Conservation (phyloP, 2,329 filamentous ascomycete genomes). For the Cytospora schulzeri region DNA sequence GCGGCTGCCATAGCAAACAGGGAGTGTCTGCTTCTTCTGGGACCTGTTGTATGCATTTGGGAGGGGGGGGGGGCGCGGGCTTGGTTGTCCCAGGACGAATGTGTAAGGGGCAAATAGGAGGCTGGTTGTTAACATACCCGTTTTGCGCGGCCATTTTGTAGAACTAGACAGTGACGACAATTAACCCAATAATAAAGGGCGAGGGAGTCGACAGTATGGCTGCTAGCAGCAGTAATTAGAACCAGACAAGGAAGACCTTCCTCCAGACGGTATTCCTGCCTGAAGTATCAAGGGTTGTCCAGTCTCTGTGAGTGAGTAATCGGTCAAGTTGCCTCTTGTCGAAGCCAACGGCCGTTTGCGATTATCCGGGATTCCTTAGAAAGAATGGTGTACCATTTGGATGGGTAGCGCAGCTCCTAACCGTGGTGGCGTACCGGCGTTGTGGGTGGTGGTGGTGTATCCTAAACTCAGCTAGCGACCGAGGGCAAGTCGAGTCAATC, state of each 20-base stretch:
- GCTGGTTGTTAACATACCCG: conserved; percentile 34
- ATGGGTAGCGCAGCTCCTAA: not conserved
- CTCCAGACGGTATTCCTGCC: conserved; percentile 10
- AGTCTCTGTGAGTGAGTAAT: conserved; percentile 3
- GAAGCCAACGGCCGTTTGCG: conserved; percentile 7
- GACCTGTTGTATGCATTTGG: conserved; percentile 4
- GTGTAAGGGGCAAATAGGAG: conserved; percentile 12
- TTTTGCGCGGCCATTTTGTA: conserved; percentile 40
- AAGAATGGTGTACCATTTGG: conserved; percentile 3
- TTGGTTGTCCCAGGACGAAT: conserved; percentile 1
- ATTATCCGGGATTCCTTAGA: conserved; percentile 9
- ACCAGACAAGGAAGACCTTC: conserved; percentile 18
- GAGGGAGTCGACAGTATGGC: conserved; percentile 7
- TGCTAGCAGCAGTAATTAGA: conserved; percentile 20
- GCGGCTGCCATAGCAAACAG: conserved; percentile 10
- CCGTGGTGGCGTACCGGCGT: not conserved
- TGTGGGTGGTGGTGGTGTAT: not conserved
- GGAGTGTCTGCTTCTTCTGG: not conserved
- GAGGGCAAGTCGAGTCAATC: not conserved
- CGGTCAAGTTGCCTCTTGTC: not conserved
- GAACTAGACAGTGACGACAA: conserved; percentile 15
- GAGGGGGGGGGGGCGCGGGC: not conserved
- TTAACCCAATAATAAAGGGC: not conserved
- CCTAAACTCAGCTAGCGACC: not conserved
- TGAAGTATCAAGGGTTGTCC: conserved; percentile 9